These are phyloP conservation scores for Candida ipomoeae DNA, from an alignment of 805 yeast genomes.

Conservation along the genomic window DNA sequence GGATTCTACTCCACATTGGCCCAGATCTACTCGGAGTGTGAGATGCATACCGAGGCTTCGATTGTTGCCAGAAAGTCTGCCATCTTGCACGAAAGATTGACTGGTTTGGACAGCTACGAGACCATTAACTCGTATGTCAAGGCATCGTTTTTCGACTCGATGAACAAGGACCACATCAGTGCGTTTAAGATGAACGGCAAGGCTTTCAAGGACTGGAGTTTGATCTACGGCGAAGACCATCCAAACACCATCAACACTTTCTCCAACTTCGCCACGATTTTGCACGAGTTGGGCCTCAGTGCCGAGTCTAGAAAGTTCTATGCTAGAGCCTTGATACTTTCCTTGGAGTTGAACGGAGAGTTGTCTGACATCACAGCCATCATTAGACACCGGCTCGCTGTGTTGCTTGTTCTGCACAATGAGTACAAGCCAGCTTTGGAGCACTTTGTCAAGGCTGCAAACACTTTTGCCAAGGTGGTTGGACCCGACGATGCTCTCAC, in stretches of 20 bases:
- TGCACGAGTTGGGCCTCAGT: constrained; percentile 49
- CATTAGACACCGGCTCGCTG: constrained; percentile 59
- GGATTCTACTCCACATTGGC: constrained; percentile 63
- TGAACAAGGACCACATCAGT: constrained; percentile 53
- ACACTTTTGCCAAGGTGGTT: constrained; percentile 49
- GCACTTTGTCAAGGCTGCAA: constrained; percentile 52
- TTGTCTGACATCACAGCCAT: constrained; percentile 60
- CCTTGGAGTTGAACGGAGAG: constrained; percentile 51
- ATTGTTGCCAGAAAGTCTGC: constrained; percentile 64
- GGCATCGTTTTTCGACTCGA: constrained; percentile 67
- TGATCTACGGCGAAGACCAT: constrained; percentile 58
- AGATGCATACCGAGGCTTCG: constrained; percentile 55
- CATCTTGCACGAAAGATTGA: constrained; percentile 70
- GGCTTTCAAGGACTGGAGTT: constrained; percentile 55
- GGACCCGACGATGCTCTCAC: constrained; percentile 70
- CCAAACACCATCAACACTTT: constrained; percentile 65
- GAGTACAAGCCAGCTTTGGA: constrained; percentile 55
- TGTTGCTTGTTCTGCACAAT: constrained; percentile 46
- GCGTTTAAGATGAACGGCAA: constrained; percentile 60
- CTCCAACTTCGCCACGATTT: constrained; percentile 55
- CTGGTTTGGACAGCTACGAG: constrained; percentile 78
- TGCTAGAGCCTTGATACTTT: constrained; percentile 48
- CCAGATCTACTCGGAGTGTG: constrained; percentile 59
- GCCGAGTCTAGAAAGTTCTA: constrained; percentile 51
- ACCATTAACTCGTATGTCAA: constrained; percentile 68